Evolutionary conservation across 176 grass and related monocot genomes (phyloP).

Genomic region (Aegilops sharonensis): DNA sequence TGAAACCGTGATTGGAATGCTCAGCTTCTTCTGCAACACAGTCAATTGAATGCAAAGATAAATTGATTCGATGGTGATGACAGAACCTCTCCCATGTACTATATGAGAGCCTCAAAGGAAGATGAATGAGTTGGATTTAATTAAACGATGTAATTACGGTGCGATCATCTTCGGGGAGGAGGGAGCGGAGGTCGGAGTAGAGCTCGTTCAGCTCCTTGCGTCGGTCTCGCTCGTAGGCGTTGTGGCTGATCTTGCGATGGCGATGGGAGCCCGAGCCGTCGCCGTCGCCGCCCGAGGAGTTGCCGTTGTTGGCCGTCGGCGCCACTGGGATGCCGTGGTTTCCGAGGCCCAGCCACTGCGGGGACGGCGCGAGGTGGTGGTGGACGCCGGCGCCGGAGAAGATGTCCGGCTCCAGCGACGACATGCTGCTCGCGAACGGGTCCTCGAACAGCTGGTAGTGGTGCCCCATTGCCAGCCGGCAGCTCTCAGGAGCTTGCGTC

Average conservation of each 20-base stretch:
- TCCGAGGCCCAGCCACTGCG: conserved; percentile 34
- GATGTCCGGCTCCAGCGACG: neutral
- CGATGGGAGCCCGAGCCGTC: conserved; percentile 29
- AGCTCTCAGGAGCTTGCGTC: too few relatives aligned
- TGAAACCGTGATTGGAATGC: too few relatives aligned
- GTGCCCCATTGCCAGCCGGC: conserved; percentile 29
- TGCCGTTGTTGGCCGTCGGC: conserved; percentile 4
- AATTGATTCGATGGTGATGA: neutral
- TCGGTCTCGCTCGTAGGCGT: conserved; percentile 89
- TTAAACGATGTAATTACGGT: conserved; percentile 14
- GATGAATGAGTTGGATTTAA: too few relatives aligned
- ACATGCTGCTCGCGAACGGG: conserved; percentile 47
- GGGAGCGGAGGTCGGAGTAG: conserved; percentile 68
- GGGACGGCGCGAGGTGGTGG: neutral
- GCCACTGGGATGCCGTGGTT: conserved; percentile 25
- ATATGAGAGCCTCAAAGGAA: too few relatives aligned
- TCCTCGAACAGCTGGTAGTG: conserved; percentile 31
- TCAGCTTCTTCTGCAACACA: neutral
- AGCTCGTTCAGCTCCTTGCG: conserved; percentile 85
- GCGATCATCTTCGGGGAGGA: conserved; percentile 67
- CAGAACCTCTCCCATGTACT: too few relatives aligned
- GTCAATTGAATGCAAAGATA: neutral
- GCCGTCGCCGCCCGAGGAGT: neutral
- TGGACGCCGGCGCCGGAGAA: neutral
- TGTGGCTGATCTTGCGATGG: conserved; percentile 73